These are phyloP conservation scores for Hibiscus mutabilis DNA, from an alignment of 345 rosid species.

Conservation along the genomic window DNA sequence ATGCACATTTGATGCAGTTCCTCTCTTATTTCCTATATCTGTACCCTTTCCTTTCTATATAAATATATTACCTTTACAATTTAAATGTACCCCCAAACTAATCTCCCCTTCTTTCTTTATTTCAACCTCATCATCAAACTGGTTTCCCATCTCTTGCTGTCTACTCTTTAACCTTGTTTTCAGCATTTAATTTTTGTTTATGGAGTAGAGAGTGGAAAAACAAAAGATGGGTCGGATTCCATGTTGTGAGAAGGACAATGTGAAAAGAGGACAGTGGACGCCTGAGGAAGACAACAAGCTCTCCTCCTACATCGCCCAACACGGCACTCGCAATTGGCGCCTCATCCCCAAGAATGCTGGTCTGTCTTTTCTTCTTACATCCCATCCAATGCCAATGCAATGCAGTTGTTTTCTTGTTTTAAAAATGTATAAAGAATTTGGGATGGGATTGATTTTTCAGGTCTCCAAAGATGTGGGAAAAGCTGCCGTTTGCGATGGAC, in stretches of 20 bases:
- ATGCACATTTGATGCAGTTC: slow-evolving; percentile 58
- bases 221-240: slow-evolving; percentile 36
- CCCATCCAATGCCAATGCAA: too few relatives aligned
- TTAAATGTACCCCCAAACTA: neutral
- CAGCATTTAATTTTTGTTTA: neutral
- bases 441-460: slow-evolving; percentile 20
- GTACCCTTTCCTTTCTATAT: slow-evolving; percentile 1
- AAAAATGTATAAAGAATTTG: neutral
- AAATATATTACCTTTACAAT: neutral
- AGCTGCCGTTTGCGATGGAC: slow-evolving; percentile 91
- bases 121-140: neutral
- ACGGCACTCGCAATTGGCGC: slow-evolving; percentile 91
- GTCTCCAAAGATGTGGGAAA: slow-evolving; percentile 90
- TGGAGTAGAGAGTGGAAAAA: neutral
- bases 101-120: slow-evolving; percentile 1
- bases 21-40: neutral
- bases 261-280: slow-evolving; percentile 97
- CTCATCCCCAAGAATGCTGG: slow-evolving; percentile 95
- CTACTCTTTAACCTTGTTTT: neutral
- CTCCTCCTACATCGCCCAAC: slow-evolving; percentile 84
- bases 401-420: neutral
- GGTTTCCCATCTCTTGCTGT: neutral
- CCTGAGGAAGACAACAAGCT: slow-evolving; percentile 97
- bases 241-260: slow-evolving; percentile 88
- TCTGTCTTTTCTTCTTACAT: slow-evolving; percentile 13